A percentile compares a stretch with the other conserved stretches of the same genome.
Conservation (phyloP, 2,329 filamentous ascomycete genomes). For the Colletotrichum sidae region DNA sequence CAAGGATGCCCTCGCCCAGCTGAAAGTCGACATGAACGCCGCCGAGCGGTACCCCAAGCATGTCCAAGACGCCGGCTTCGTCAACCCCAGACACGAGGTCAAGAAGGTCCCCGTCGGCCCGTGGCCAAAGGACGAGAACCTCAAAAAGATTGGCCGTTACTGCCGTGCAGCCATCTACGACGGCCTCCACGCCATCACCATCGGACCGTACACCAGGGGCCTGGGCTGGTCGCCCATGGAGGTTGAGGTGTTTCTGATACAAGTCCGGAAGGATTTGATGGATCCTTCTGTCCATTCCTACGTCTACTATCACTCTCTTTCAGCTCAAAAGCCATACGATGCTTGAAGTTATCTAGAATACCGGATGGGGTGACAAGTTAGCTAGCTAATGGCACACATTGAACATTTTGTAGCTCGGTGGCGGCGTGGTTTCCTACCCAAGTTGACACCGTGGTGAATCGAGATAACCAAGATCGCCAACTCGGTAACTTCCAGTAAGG, state of each 20-base stretch:
- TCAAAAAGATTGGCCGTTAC: slow-evolving; percentile 58
- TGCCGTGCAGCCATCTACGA: slow-evolving; percentile 50
- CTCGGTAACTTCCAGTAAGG: slow-evolving; percentile 24
- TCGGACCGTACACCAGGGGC: slow-evolving; percentile 54
- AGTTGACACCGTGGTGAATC: slow-evolving; percentile 3
- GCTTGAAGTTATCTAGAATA: no score
- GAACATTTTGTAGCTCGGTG: background rate
- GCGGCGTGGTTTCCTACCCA: slow-evolving; percentile 2
- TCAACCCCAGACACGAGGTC: slow-evolving; percentile 62
- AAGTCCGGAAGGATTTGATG: slow-evolving; percentile 18
- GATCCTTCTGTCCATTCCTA: slow-evolving; percentile 19
- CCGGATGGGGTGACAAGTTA: no score
- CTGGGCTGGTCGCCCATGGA: slow-evolving; percentile 55
- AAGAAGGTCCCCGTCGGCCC: slow-evolving; percentile 66
- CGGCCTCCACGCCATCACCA: slow-evolving; percentile 57
- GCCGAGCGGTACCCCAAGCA: slow-evolving; percentile 53
- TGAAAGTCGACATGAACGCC: slow-evolving; percentile 53
- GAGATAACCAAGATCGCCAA: slow-evolving; percentile 26
- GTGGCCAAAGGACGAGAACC: slow-evolving; percentile 60
- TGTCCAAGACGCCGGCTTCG: slow-evolving; percentile 62
- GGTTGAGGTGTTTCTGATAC: slow-evolving; percentile 54
- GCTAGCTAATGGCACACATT: no score
- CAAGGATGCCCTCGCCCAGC: slow-evolving; percentile 45
- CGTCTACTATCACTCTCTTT: slow-evolving; percentile 23
- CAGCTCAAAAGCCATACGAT: slow-evolving; percentile 4